Conservation (phyloP, 1,139 yeast species). For the Groenewaldozyma sp. region DNA sequence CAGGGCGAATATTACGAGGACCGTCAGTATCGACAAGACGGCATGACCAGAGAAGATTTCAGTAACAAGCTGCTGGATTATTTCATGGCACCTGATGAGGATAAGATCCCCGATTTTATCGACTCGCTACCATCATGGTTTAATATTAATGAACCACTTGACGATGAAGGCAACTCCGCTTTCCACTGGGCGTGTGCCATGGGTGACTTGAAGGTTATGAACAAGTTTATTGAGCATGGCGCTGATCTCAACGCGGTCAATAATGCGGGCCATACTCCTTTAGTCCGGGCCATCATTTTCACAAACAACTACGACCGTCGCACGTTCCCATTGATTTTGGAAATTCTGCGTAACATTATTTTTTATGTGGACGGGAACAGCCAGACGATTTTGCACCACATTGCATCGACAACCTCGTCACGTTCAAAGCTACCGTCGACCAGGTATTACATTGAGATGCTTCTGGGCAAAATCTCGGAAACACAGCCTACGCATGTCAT, state of each 20-base stretch:
- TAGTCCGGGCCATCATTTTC: constrained; percentile 75
- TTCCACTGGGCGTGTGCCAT: constrained; percentile 96
- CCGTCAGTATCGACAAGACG: constrained; percentile 3
- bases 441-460: constrained; percentile 68
- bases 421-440: constrained; percentile 65
- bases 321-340: constrained; percentile 64
- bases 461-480: constrained; percentile 64
- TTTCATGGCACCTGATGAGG: constrained; percentile 64
- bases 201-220: constrained; percentile 68
- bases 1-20: constrained; percentile 7
- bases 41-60: constrained; percentile 33
- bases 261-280: constrained; percentile 70
- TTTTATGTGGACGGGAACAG: constrained; percentile 55
- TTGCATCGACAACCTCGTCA: constrained; percentile 51
- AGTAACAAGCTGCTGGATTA: constrained; percentile 39
- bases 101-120: constrained; percentile 64
- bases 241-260: constrained; percentile 74
- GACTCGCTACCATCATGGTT: constrained; percentile 71
- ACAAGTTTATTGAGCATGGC: constrained; percentile 56
- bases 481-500: constrained; percentile 43
- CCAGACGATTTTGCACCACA: constrained; percentile 77
- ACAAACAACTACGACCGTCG: constrained; percentile 78
- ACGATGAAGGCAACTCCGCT: constrained; percentile 93
- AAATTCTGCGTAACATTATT: constrained; percentile 55
- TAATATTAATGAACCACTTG: constrained; percentile 78